Base-by-base conservation (phyloP, 345 rosid species). In the Rhodamnia argentea region DNA sequence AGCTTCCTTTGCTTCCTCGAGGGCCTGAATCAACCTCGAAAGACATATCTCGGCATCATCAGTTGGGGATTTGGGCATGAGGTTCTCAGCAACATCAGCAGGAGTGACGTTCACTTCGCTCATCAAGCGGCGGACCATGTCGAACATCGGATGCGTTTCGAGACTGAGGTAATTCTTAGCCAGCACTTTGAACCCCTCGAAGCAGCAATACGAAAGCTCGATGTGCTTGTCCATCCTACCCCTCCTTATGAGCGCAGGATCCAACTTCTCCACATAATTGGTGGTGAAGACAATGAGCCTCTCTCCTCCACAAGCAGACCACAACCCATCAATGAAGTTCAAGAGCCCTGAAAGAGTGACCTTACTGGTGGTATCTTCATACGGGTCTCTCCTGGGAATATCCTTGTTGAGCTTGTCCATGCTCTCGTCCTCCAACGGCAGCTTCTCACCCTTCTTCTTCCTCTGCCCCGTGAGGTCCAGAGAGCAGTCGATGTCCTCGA, bases 251-350 rank as follows among this genome's bases (percentile, higher is more conserved):
- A 94, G 87, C 82, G 97, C 95, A n/a, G 94, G 95, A 85, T 94
- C 97, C 32, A 93, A 92, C 85, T 92, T 93, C 86, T 93, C 92
- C 84, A 86, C 89, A 52, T 92, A 92, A 87, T 94, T 94, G 11
- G 95, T 92, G 10, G 95, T 92, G 86, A 93, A 94, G 20, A 94
- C 93, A 52, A 93, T 89, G 60, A 94, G 88, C 89, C 94, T 93
- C 86, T 94, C 97, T 60, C 92, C 93, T 37, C 95, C 93, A 85
- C 92, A 92, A 50, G 97, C 93, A 4, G 95, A 94, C 97, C 97
- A 94, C 82, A 93, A 83, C 44, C 95, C 97, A 87, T 94, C 95
- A 42, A 93, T 93, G 87, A 94, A 93, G 85, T 94, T 93, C 76
- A 94, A 75, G 47, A 93, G 87, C 9, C 95, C 95, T 3, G 97